These are phyloP conservation scores for Actinidia chinensis DNA, from an alignment of 179 eudicot genomes.

Conservation along the genomic window DNA sequence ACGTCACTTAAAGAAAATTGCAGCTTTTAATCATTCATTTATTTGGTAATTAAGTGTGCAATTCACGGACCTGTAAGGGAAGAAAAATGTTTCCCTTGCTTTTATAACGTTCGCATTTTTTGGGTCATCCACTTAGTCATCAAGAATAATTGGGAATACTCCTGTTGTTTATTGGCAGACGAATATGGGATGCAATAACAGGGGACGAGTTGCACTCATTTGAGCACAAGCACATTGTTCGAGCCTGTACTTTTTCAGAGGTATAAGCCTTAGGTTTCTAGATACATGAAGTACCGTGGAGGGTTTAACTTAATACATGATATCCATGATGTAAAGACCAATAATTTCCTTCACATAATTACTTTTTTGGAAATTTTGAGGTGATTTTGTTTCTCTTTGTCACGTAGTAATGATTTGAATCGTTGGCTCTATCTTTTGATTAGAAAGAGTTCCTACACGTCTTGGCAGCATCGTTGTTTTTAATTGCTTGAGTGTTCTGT, in stretches of 20 bases:
- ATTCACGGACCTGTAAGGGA: too few species aligned
- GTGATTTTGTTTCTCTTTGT: background rate
- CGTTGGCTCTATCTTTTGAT: background rate
- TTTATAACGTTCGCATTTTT: too few species aligned
- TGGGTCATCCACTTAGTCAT: too few species aligned
- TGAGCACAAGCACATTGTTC: slow-evolving; percentile 97
- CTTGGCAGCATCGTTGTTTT: background rate
- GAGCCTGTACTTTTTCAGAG: slow-evolving; percentile 94
- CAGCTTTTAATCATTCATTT: too few species aligned
- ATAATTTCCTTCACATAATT: background rate
- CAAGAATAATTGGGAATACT: background rate
- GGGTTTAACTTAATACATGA: background rate
- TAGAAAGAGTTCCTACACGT: slow-evolving; percentile 3
- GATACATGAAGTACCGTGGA: background rate
- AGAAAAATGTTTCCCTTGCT: too few species aligned
- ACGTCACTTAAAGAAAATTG: too few species aligned
- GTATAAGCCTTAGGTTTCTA: slow-evolving; percentile 27
- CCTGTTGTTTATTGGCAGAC: slow-evolving; percentile 45
- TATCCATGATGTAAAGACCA: background rate
- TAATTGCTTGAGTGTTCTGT: background rate
- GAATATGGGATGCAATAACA: slow-evolving; percentile 94
- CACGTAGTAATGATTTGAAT: background rate
- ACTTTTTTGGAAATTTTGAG: background rate
- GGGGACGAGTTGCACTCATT: slow-evolving; percentile 93
- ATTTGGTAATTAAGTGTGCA: too few species aligned